Percentiles rank a stretch among this genome's conserved stretches.
Evolutionary conservation across 2,329 filamentous ascomycete genomes (phyloP).

Genomic region (Nothophoma quercina): DNA sequence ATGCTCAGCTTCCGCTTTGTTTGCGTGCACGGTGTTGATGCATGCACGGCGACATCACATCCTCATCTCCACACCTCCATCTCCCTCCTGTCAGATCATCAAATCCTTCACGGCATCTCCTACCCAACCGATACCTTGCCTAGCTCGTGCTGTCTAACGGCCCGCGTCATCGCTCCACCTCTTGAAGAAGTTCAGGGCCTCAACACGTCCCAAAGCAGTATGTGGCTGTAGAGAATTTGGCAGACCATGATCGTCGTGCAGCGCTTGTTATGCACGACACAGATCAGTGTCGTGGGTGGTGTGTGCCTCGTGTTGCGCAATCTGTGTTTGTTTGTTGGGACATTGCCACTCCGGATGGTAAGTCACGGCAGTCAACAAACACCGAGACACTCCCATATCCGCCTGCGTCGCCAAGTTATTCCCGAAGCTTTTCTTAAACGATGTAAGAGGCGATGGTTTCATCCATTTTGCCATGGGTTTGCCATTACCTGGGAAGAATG

Average conservation of each 20-base stretch:
- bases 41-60: slow-evolving; percentile 9
- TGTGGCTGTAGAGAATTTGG: slow-evolving; percentile 2
- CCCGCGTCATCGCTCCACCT: slow-evolving; percentile 7
- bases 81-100: slow-evolving; percentile 2
- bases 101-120: not conserved
- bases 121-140: not conserved
- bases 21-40: not conserved
- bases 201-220: slow-evolving; percentile 15
- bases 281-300: not conserved
- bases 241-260: slow-evolving; percentile 10
- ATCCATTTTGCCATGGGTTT: not conserved
- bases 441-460: not conserved
- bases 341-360: slow-evolving; percentile 9
- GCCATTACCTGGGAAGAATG: not conserved
- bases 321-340: slow-evolving; percentile 15
- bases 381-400: not conserved
- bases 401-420: not conserved
- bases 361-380: slow-evolving; percentile 1
- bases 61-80: not conserved
- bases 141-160: not conserved
- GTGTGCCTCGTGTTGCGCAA: slow-evolving; percentile 4
- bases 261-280: slow-evolving; percentile 12
- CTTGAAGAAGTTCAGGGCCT: not conserved
- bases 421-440: too few species aligned
- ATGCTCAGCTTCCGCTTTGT: not conserved